phyloP scores from a whole-genome alignment of 2,329 filamentous ascomycete genomes.

The Aspergillus viridinutans region DNA sequence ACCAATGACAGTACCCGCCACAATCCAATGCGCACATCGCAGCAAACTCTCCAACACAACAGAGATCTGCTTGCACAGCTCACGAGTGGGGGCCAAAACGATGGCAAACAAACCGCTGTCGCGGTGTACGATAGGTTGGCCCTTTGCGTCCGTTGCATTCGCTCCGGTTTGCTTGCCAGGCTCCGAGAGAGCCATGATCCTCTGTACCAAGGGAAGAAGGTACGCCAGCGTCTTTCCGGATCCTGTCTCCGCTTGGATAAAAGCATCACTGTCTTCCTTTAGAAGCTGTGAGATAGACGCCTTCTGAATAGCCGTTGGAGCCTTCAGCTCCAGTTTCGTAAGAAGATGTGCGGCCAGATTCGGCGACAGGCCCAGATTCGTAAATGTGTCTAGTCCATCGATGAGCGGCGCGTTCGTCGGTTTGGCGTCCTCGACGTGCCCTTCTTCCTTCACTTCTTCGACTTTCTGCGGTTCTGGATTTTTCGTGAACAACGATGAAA shows the following conservation, averaged over 20 bases:
- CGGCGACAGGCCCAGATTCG: slow-evolving; percentile 74
- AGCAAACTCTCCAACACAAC: slow-evolving; percentile 79
- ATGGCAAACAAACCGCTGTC: slow-evolving; percentile 91
- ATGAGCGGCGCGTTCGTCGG: slow-evolving; percentile 88
- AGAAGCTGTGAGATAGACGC: slow-evolving; percentile 78
- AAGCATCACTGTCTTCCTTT: slow-evolving; percentile 79
- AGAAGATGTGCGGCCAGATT: slow-evolving; percentile 77
- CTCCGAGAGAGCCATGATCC: slow-evolving; percentile 70
- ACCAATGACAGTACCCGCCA: slow-evolving; percentile 77
- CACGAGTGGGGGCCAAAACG: slow-evolving; percentile 87
- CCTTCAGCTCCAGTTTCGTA: slow-evolving; percentile 80
- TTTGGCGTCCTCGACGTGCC: slow-evolving; percentile 45
- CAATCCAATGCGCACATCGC: slow-evolving; percentile 88
- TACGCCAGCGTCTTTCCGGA: slow-evolving; percentile 98
- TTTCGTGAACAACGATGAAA: slow-evolving; percentile 88
- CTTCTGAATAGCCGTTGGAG: slow-evolving; percentile 91
- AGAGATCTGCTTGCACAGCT: slow-evolving; percentile 90
- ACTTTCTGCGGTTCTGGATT: slow-evolving; percentile 72
- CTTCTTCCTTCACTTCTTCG: slow-evolving; percentile 35
- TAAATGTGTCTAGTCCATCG: slow-evolving; percentile 81
- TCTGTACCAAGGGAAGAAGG: slow-evolving; percentile 83
- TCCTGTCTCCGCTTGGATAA: slow-evolving; percentile 94
- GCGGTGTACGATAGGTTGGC: slow-evolving; percentile 61
- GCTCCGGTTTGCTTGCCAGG: slow-evolving; percentile 3
- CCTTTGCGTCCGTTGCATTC: slow-evolving; percentile 34